phyloP scores from a whole-genome alignment of 1,284 basidiomycete genomes.

The Cystobasidium pallidum region DNA sequence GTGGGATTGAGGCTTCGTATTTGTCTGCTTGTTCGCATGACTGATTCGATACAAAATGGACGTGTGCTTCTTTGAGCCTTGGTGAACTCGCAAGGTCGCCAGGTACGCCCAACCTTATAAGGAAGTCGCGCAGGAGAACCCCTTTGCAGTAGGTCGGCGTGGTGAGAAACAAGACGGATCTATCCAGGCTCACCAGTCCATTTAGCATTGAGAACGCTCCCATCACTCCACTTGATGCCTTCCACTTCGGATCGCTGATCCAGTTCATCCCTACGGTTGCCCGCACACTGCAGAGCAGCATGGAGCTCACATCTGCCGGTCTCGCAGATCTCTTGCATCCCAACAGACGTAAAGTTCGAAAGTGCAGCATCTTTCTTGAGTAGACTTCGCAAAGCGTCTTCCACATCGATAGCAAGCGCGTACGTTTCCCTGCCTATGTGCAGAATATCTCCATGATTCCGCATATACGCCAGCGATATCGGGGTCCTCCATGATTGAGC shows the following conservation, averaged over 20 bases:
- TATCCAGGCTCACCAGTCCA: conserved; percentile 4
- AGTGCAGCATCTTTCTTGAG: background rate
- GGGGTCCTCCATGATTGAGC: conserved; percentile 37
- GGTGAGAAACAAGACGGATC: background rate
- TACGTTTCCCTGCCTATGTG: background rate
- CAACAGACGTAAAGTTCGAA: background rate
- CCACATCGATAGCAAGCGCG: conserved; percentile 29
- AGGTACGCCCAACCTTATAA: conserved; percentile 22
- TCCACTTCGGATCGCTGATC: conserved; percentile 46
- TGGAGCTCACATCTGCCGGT: background rate
- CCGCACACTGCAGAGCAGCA: conserved; percentile 47
- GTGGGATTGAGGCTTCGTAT: conserved; percentile 48
- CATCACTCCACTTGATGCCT: conserved; percentile 47
- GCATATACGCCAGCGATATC: conserved; percentile 21
- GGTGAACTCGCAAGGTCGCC: background rate
- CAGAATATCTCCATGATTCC: conserved; percentile 47
- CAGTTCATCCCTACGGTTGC: conserved; percentile 50
- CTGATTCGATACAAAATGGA: conserved; percentile 48
- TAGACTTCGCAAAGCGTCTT: background rate
- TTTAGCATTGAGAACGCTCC: conserved; percentile 42
- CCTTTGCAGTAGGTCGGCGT: background rate
- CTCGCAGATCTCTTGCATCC: conserved; percentile 1
- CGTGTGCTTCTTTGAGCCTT: conserved; percentile 35
- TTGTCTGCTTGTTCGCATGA: conserved; percentile 47
- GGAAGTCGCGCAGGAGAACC: conserved; percentile 22